Evolutionary conservation across 2,329 filamentous ascomycete genomes (phyloP).

Genomic region (Rhytidhysteron rufulum): DNA sequence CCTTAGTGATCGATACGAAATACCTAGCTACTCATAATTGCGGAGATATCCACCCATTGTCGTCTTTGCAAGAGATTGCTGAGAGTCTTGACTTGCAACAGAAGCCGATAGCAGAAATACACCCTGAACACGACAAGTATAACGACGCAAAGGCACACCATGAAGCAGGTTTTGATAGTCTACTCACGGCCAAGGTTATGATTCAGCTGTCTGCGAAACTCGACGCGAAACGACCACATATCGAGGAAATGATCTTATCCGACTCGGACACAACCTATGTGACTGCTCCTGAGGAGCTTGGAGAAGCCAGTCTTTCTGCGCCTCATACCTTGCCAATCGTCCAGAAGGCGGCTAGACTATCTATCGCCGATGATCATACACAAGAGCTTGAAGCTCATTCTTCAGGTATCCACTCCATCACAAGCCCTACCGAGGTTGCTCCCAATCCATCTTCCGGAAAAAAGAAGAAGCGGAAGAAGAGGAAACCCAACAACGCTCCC

Average conservation of each 20-base stretch:
- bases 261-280: conserved; percentile 8
- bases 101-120: conserved; percentile 34
- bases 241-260: conserved; percentile 11
- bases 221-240: conserved; percentile 36
- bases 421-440: background rate
- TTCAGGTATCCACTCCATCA: no score
- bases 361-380: background rate
- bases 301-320: background rate
- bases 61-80: conserved; percentile 48
- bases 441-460: background rate
- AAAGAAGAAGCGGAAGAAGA: conserved; percentile 14
- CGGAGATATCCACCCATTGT: conserved; percentile 48
- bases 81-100: conserved; percentile 38
- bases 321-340: background rate
- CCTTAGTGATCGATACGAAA: conserved; percentile 59
- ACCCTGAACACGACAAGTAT: conserved; percentile 41
- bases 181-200: conserved; percentile 57
- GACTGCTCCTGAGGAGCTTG: conserved; percentile 5
- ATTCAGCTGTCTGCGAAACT: conserved; percentile 54
- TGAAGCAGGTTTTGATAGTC: conserved; percentile 62
- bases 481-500: conserved; percentile 5
- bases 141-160: conserved; percentile 43
- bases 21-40: conserved; percentile 58
- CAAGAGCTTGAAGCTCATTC: background rate
- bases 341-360: background rate